Conservation (phyloP, 768 basidiomycete species). For the Calocera viscosa region DNA sequence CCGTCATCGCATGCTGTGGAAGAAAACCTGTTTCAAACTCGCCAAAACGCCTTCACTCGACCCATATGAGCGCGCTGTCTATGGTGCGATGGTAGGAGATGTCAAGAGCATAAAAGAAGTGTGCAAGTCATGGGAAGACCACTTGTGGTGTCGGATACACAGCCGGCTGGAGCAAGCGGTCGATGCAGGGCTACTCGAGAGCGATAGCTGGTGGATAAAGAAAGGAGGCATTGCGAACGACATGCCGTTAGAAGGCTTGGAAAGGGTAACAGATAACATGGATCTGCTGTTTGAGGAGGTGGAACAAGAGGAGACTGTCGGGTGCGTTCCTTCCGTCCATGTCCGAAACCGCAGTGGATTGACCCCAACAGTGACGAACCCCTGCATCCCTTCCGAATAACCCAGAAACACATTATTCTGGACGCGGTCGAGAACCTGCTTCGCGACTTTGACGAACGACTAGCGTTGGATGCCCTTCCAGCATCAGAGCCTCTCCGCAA, state of each 20-base stretch:
- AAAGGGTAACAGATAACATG: slow-evolving; percentile 49
- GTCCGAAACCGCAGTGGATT: too few relatives aligned
- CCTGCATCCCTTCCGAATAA: slow-evolving; percentile 64
- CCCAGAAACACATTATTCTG: slow-evolving; percentile 68
- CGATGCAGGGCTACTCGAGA: slow-evolving; percentile 48
- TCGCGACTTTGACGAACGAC: slow-evolving; percentile 35
- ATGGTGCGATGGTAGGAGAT: slow-evolving; percentile 68
- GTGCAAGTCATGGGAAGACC: slow-evolving; percentile 87
- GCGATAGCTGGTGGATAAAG: slow-evolving; percentile 18
- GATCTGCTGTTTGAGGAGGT: slow-evolving; percentile 31
- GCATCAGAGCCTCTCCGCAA: slow-evolving; percentile 16
- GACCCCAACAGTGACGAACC: slow-evolving; percentile 11
- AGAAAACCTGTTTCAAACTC: slow-evolving; percentile 46
- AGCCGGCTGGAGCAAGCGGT: slow-evolving; percentile 71
- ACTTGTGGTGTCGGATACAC: slow-evolving; percentile 82
- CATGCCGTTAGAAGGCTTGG: slow-evolving; percentile 49
- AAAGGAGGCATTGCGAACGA: slow-evolving; percentile 45
- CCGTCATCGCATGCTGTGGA: slow-evolving; percentile 69
- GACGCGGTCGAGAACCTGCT: slow-evolving; percentile 56
- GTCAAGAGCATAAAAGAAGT: slow-evolving; percentile 51
- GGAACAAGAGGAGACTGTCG: not conserved
- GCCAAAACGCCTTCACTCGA: slow-evolving; percentile 38
- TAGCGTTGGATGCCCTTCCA: slow-evolving; percentile 19
- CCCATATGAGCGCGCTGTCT: slow-evolving; percentile 67
- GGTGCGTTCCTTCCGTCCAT: not conserved